Evolutionary conservation across 805 yeast genomes (phyloP).

Genomic region (Priceomyces fermenticarens): DNA sequence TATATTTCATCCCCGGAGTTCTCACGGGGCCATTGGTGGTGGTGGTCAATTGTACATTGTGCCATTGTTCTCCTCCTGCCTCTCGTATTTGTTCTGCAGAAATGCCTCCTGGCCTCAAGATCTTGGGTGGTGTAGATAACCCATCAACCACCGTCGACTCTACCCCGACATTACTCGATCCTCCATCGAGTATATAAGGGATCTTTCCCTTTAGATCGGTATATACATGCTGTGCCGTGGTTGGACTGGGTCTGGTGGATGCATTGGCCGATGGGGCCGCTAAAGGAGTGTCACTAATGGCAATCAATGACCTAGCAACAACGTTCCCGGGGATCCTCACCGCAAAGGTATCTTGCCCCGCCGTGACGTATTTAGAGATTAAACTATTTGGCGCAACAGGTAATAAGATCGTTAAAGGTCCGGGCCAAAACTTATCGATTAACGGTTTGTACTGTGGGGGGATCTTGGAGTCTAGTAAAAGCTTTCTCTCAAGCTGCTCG

Average conservation of each 20-base stretch:
- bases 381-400: constrained; percentile 52
- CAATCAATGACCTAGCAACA: constrained; percentile 86
- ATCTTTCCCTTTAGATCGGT: constrained; percentile 77
- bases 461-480: constrained; percentile 51
- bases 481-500: constrained; percentile 61
- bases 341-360: constrained; percentile 86
- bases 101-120: constrained; percentile 93
- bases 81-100: constrained; percentile 68
- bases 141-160: constrained; percentile 97
- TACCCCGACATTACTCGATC: constrained; percentile 81
- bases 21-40: constrained; percentile 60
- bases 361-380: constrained; percentile 76
- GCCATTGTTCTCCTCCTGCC: constrained; percentile 71
- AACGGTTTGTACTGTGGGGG: constrained; percentile 69
- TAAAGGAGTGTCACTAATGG: constrained; percentile 78
- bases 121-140: constrained; percentile 74
- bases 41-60: constrained; percentile 56
- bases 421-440: constrained; percentile 85
- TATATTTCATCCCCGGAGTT: constrained; percentile 98
- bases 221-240: constrained; percentile 79
- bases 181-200: constrained; percentile 89
- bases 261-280: constrained; percentile 99
- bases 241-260: constrained; percentile 92
- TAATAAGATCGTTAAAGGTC: constrained; percentile 84
- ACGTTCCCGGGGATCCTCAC: constrained; percentile 86